Percentiles rank a stretch among this genome's conserved stretches.
Conservation (phyloP, 768 basidiomycete species). For the Harrya chromipes region DNA sequence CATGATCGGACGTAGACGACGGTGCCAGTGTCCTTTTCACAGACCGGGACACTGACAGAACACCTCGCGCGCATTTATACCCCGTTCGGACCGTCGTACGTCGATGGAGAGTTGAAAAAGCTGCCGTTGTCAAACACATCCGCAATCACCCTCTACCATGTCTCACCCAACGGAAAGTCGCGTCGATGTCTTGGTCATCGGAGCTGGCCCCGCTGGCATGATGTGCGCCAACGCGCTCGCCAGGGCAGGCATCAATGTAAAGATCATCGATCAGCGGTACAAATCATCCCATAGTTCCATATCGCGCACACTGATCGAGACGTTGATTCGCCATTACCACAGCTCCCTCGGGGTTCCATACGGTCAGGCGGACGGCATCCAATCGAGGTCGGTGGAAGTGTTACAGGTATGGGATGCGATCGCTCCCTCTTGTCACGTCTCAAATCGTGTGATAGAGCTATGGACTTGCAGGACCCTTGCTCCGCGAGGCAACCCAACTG, state of each 20-base stretch:
- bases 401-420: slow-evolving; percentile 36
- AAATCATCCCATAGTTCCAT: no score
- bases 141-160: slow-evolving; percentile 10
- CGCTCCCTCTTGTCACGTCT: background rate
- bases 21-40: no score
- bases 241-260: slow-evolving; percentile 31
- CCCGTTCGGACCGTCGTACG: no score
- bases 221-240: no score
- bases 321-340: background rate
- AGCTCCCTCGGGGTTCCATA: slow-evolving; percentile 42
- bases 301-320: no score
- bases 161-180: slow-evolving; percentile 19
- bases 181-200: slow-evolving; percentile 48
- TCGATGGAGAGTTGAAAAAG: no score
- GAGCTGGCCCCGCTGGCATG: slow-evolving; percentile 34
- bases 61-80: no score
- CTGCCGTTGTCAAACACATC: no score
- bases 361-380: slow-evolving; percentile 56
- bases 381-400: slow-evolving; percentile 53
- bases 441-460: slow-evolving; percentile 52
- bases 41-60: no score
- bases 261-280: no score
- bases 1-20: no score
- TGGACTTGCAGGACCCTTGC: slow-evolving; percentile 62
- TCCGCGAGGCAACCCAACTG: slow-evolving; percentile 66